A percentile compares a stretch with the other conserved stretches of the same genome.
These are phyloP conservation scores for Tripidium arundinaceum DNA, from an alignment of 202 grass and related monocot genomes.

Conservation along the genomic window DNA sequence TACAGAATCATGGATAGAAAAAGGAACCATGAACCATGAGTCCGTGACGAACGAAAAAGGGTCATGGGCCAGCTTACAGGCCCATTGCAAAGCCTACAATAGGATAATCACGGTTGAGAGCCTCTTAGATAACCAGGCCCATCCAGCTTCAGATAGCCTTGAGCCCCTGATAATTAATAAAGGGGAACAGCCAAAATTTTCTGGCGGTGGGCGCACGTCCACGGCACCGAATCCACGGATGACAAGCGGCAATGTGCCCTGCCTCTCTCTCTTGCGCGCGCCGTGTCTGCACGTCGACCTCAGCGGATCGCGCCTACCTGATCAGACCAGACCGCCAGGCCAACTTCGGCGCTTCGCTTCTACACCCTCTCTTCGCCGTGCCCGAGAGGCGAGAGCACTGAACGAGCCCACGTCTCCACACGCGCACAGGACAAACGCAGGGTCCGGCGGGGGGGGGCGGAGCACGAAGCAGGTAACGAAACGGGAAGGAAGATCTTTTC, in stretches of 20 bases:
- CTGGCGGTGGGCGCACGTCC: background rate
- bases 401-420: slow-evolving; percentile 15
- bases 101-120: background rate
- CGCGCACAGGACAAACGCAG: background rate
- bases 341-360: background rate
- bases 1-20: too few relatives aligned
- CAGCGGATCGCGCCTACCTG: background rate
- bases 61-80: background rate
- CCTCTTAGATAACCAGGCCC: too few relatives aligned
- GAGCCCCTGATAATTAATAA: too few relatives aligned
- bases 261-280: too few relatives aligned
- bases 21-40: too few relatives aligned
- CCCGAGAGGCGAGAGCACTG: background rate
- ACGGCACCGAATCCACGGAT: background rate
- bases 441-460: too few relatives aligned
- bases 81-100: background rate
- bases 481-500: slow-evolving; percentile 1
- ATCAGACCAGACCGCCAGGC: background rate
- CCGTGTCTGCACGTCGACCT: too few relatives aligned
- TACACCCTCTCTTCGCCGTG: too few relatives aligned
- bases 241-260: too few relatives aligned
- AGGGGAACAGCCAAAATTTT: too few relatives aligned
- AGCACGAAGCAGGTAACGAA: background rate
- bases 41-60: background rate
- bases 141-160: background rate